These are phyloP conservation scores for Globisporangium canariense DNA, from an alignment of 352 stramenopile genomes.

Conservation along the genomic window DNA sequence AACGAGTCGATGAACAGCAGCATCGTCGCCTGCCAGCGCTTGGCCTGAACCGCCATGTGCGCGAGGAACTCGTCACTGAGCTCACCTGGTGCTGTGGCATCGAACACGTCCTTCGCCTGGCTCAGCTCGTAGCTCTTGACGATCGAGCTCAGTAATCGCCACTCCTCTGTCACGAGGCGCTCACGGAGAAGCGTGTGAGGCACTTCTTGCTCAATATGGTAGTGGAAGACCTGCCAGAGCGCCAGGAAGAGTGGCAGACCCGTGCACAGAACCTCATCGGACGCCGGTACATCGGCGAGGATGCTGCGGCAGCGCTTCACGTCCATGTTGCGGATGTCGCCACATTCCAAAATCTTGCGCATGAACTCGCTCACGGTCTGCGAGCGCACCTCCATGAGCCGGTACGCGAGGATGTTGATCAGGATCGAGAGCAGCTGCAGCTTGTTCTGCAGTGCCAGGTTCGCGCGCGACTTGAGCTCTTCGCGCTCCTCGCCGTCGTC, in stretches of 20 bases:
- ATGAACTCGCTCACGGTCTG: slow-evolving; percentile 55
- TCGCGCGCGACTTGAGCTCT: slow-evolving; percentile 40
- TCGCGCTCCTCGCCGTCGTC: slow-evolving; percentile 18
- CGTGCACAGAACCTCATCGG: slow-evolving; percentile 62
- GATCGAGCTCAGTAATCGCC: slow-evolving; percentile 52
- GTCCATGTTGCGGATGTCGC: slow-evolving; percentile 24
- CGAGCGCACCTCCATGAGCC: slow-evolving; percentile 62
- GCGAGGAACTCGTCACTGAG: slow-evolving; percentile 38
- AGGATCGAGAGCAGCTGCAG: slow-evolving; percentile 78
- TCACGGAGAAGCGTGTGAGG: slow-evolving; percentile 51
- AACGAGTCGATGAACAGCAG: slow-evolving; percentile 76
- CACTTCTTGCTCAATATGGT: slow-evolving; percentile 85
- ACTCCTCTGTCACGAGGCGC: slow-evolving; percentile 59
- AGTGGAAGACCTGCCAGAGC: slow-evolving; percentile 80
- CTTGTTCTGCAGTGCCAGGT: slow-evolving; percentile 81
- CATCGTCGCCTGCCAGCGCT: slow-evolving; percentile 81
- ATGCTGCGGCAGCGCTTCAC: slow-evolving; percentile 43
- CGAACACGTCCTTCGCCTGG: slow-evolving; percentile 4
- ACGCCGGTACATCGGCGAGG: slow-evolving; percentile 43
- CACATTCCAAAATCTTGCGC: slow-evolving; percentile 32
- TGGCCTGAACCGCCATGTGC: slow-evolving; percentile 68
- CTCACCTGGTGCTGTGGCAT: slow-evolving; percentile 5
- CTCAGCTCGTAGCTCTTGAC: slow-evolving; percentile 60
- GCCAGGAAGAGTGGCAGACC: slow-evolving; percentile 74
- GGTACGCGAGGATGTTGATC: slow-evolving; percentile 81